Percentiles rank a stretch among this genome's conserved stretches.
phyloP scores from a whole-genome alignment of 305 asterid species.

The Fraxinus albicans region DNA sequence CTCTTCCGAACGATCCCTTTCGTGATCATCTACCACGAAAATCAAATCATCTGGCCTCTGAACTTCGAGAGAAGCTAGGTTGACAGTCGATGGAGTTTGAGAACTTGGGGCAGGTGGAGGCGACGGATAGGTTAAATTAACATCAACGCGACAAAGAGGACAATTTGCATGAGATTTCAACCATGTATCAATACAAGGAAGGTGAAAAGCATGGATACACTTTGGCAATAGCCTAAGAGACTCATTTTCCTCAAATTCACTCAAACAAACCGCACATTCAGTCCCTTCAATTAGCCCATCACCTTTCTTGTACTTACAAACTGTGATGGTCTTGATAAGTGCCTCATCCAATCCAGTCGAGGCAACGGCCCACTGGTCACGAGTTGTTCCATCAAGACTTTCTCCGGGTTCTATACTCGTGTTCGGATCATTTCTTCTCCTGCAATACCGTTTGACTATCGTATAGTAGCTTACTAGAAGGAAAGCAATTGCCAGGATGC shows the following conservation, averaged over 20 bases:
- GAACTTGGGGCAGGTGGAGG: conserved; percentile 4
- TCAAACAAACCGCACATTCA: conserved; percentile 59
- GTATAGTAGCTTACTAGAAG: conserved; percentile 42
- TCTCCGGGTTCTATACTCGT: conserved; percentile 16
- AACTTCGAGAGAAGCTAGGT: conserved; percentile 20
- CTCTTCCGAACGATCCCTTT: neutral
- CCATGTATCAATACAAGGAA: conserved; percentile 67
- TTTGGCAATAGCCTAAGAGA: conserved; percentile 50
- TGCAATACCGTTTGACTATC: conserved; percentile 44
- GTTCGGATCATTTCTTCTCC: conserved; percentile 14
- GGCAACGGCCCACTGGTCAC: conserved; percentile 31
- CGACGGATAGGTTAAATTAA: conserved; percentile 8
- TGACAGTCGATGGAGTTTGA: conserved; percentile 10
- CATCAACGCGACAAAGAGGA: conserved; percentile 59
- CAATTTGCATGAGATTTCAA: conserved; percentile 53
- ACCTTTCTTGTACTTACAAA: conserved; percentile 33
- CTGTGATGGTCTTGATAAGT: conserved; percentile 38
- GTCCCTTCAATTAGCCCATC: conserved; percentile 42
- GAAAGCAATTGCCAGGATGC: conserved; percentile 43
- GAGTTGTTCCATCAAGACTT: conserved; percentile 4
- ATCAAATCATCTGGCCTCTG: conserved; percentile 35
- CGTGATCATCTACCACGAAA: conserved; percentile 38
- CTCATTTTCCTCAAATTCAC: conserved; percentile 58
- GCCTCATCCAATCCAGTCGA: conserved; percentile 51
- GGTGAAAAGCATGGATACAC: conserved; percentile 67